Percentiles rank a stretch among this genome's conserved stretches.
Conservation (phyloP, 2,329 filamentous ascomycete species). For the Colletotrichum horii region DNA sequence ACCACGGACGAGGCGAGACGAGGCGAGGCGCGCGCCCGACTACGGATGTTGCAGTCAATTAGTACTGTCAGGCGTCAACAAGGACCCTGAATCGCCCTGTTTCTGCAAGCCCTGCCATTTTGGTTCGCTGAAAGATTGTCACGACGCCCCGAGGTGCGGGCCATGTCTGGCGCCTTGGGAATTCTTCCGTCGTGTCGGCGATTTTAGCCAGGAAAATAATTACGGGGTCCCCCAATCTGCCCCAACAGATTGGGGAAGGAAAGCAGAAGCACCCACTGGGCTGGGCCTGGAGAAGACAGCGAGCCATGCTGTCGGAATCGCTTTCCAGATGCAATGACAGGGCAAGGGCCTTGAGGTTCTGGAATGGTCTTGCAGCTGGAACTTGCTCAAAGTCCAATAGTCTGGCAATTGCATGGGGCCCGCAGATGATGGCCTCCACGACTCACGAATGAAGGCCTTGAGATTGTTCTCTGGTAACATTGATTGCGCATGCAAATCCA, state of each 20-base stretch:
- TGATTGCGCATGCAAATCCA: background rate
- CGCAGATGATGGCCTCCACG: background rate
- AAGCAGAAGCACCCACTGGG: background rate
- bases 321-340: constrained; percentile 1
- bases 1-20: background rate
- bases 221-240: background rate
- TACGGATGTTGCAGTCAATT: background rate
- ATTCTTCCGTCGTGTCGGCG: constrained; percentile 20
- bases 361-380: background rate
- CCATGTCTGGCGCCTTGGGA: background rate
- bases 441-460: background rate
- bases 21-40: background rate
- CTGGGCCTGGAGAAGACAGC: background rate
- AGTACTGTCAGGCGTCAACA: background rate
- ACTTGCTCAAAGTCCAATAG: background rate
- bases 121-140: constrained; percentile 16
- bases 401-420: background rate
- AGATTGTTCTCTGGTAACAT: background rate
- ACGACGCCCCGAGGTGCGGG: constrained; percentile 15
- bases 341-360: background rate
- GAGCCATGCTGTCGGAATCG: background rate
- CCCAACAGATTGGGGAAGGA: background rate
- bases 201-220: background rate
- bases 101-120: background rate
- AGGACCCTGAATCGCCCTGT: background rate